phyloP scores from a whole-genome alignment of 2,329 filamentous ascomycete species.

The Colletotrichum echinochloae region DNA sequence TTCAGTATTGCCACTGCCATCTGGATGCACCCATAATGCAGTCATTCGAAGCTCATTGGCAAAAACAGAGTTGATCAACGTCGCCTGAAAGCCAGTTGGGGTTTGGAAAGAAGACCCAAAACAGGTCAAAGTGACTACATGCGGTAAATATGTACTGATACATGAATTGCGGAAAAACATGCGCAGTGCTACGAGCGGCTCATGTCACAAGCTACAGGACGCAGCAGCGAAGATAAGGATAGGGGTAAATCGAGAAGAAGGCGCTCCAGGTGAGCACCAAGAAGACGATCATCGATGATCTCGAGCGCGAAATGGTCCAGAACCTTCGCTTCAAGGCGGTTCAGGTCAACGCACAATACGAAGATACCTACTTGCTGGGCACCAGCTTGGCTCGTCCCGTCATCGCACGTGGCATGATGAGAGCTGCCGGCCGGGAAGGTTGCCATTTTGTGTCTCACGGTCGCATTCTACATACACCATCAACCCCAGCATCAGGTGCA shows the following conservation, averaged over 20 bases:
- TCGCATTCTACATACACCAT: constrained; percentile 53
- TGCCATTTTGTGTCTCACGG: constrained; percentile 60
- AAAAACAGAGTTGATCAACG: no score
- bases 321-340: constrained; percentile 81
- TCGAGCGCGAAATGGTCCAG: constrained; percentile 79
- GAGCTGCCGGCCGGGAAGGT: constrained; percentile 40
- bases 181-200: no score
- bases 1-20: no score
- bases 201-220: no score
- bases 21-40: no score
- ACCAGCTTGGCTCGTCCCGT: constrained; percentile 66
- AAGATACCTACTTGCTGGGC: constrained; percentile 64
- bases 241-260: constrained; percentile 78
- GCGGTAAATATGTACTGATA: no score
- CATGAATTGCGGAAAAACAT: no score
- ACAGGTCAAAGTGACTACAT: no score
- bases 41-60: no score
- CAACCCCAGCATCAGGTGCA: constrained; percentile 39
- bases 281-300: constrained; percentile 66
- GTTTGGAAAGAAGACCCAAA: no score
- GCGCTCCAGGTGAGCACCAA: constrained; percentile 39
- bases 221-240: no score
- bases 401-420: constrained; percentile 73
- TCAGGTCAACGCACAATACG: constrained; percentile 60
- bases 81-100: no score